phyloP scores from a whole-genome alignment of 345 rosid genomes.

The sweet orange (Citrus sinensis) region DNA sequence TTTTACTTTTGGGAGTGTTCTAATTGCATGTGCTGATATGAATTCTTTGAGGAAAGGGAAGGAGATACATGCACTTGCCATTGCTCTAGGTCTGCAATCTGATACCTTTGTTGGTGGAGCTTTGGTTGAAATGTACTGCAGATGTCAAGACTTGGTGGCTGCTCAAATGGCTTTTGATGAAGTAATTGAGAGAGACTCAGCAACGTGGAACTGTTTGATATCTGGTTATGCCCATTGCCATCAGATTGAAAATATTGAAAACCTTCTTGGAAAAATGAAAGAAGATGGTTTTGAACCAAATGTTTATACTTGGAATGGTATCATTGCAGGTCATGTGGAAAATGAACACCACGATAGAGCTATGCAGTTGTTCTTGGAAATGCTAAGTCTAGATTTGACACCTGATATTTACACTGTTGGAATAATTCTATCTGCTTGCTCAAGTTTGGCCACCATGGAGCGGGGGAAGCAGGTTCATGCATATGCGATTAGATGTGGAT shows the following conservation, averaged over 20 bases:
- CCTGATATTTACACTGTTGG: slow-evolving; percentile 51
- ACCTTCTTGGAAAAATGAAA: slow-evolving; percentile 36
- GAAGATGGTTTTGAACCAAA: slow-evolving; percentile 55
- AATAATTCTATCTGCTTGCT: slow-evolving; percentile 48
- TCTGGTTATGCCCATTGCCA: slow-evolving; percentile 56
- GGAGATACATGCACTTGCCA: slow-evolving; percentile 43
- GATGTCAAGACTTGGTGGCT: slow-evolving; percentile 28
- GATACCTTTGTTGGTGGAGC: slow-evolving; percentile 63
- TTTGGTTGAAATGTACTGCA: slow-evolving; percentile 54
- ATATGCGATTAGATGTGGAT: slow-evolving; percentile 29
- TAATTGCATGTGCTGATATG: slow-evolving; percentile 52
- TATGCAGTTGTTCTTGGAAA: slow-evolving; percentile 30
- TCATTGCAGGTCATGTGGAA: slow-evolving; percentile 48
- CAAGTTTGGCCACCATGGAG: slow-evolving; percentile 41
- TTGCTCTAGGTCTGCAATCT: slow-evolving; percentile 43
- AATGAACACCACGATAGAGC: slow-evolving; percentile 40
- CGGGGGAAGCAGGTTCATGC: slow-evolving; percentile 54
- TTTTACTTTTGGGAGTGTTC: slow-evolving; percentile 57
- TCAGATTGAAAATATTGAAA: slow-evolving; percentile 25
- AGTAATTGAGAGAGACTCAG: slow-evolving; percentile 31
- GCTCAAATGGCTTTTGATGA: slow-evolving; percentile 44
- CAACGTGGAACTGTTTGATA: slow-evolving; percentile 56
- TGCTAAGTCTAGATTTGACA: slow-evolving; percentile 26
- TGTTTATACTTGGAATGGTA: slow-evolving; percentile 53
- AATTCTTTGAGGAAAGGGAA: slow-evolving; percentile 39